Base-by-base conservation (phyloP, 2,329 filamentous ascomycete species). In the Penicillium sp. region DNA sequence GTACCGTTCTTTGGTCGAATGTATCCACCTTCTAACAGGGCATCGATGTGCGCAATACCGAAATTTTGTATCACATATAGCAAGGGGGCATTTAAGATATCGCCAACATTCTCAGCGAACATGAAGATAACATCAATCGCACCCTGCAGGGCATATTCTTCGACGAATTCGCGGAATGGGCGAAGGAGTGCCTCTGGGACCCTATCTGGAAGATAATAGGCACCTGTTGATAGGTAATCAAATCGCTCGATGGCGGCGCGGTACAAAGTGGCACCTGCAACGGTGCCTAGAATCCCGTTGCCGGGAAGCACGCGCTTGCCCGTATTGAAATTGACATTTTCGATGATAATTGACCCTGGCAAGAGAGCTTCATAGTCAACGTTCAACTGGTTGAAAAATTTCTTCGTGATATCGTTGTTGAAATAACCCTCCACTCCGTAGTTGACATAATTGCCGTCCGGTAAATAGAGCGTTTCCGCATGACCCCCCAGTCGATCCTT, bases 161-260 rank as follows among this genome's bases (percentile, higher is more conserved):
- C 50, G 1, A 64, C 62, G 24, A 72, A 71, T 1, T 70, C 61
- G 1, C 58, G 54, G 59, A 72, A 71, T 1, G 68, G 62, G 14
- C 66, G 46, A 5, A 70, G 33, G 13, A 72, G 51, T 14, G 69
- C 69, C 34, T 67, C 67, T 0, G 71, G 68, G 4, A 73, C 59
- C 0, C 62, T 62, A 5, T 70, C 58, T 0, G 67, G 64, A 2
- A 71, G 63, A 11, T 61, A 48, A 36, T 63, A 65, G 16, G 40
- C 33, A 2, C 68, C 68, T 2, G 51, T 29, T 3, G 54, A 40
- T 3, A 72, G 61, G 19, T 63, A 58, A 1, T 69, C 65, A 37
- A 69, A 67, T 48, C 64, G 46, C 31, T 55, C 10, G 37, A 52
- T 21, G 65, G 54, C 14, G 57, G 51, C 13, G 19, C 55, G 47